Conservation (phyloP, 2,329 filamentous ascomycete species). For the Pochonia chlamydosporia region DNA sequence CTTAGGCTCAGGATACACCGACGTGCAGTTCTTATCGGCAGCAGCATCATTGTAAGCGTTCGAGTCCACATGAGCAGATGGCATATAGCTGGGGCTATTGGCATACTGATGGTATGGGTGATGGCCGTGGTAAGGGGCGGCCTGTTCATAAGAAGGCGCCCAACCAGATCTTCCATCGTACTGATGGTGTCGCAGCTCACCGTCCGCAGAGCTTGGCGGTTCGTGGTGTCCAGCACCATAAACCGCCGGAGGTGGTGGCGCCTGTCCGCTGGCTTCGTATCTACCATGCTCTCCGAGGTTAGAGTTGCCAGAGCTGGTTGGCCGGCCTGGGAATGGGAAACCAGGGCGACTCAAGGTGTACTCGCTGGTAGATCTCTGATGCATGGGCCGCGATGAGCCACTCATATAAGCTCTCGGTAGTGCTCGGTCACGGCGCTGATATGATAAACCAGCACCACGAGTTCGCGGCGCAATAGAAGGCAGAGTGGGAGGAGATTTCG, state of each 20-base stretch:
- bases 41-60: not conserved
- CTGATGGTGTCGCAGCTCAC: not conserved
- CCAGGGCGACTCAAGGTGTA: conserved; percentile 12
- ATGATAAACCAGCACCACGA: not conserved
- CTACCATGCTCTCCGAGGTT: not conserved
- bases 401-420: not conserved
- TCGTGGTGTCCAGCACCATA: conserved; percentile 8
- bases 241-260: conserved; percentile 1
- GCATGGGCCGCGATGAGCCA: conserved; percentile 11
- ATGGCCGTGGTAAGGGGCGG: not conserved
- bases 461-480: conserved; percentile 19
- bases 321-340: conserved; percentile 8
- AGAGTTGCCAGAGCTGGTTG: conserved; percentile 14
- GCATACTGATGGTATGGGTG: not conserved
- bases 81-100: not conserved
- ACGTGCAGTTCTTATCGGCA: not conserved
- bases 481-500: conserved; percentile 12
- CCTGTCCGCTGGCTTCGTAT: conserved; percentile 2
- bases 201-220: not conserved
- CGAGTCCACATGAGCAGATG: not conserved
- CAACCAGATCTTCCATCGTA: conserved; percentile 4
- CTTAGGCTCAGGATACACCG: conserved; percentile 6
- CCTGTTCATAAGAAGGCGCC: conserved; percentile 3
- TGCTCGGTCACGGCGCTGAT: not conserved
- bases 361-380: conserved; percentile 18